A percentile compares a stretch with the other conserved stretches of the same genome.
phyloP scores from a whole-genome alignment of 805 yeast genomes.

The Pichia exigua region DNA sequence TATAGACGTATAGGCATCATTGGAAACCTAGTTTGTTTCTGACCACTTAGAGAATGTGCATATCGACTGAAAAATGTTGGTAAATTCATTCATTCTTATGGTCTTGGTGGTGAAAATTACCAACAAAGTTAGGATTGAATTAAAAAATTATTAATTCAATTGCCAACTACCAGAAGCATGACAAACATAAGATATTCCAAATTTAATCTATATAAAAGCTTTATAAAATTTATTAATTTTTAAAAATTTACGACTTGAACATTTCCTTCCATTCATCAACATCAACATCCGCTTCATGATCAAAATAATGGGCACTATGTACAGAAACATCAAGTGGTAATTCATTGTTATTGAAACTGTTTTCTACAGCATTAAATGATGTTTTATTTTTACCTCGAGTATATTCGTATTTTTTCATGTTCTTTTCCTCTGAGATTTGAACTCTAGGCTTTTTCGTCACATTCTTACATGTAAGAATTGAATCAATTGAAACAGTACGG shows the following conservation, averaged over 20 bases:
- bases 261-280: not conserved
- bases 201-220: not conserved
- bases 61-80: conserved; percentile 40
- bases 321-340: not conserved
- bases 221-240: not conserved
- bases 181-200: not conserved
- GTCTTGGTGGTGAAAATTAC: conserved; percentile 38
- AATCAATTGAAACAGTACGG: not conserved
- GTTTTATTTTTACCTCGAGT: not conserved
- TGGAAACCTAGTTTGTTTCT: conserved; percentile 50
- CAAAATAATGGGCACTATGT: not conserved
- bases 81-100: conserved; percentile 48
- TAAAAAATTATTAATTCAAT: not conserved
- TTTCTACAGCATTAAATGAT: not conserved
- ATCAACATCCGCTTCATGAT: not conserved
- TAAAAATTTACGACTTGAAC: not conserved
- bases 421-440: not conserved
- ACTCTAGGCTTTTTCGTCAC: not conserved
- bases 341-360: not conserved
- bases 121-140: conserved; percentile 41
- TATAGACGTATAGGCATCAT: conserved; percentile 44
- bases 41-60: conserved; percentile 61
- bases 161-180: not conserved
- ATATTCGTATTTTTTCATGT: not conserved
- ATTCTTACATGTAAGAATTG: not conserved